These are phyloP conservation scores for Aureococcus anophagefferens DNA, from an alignment of 108 stramenopile genomes.

Conservation along the genomic window DNA sequence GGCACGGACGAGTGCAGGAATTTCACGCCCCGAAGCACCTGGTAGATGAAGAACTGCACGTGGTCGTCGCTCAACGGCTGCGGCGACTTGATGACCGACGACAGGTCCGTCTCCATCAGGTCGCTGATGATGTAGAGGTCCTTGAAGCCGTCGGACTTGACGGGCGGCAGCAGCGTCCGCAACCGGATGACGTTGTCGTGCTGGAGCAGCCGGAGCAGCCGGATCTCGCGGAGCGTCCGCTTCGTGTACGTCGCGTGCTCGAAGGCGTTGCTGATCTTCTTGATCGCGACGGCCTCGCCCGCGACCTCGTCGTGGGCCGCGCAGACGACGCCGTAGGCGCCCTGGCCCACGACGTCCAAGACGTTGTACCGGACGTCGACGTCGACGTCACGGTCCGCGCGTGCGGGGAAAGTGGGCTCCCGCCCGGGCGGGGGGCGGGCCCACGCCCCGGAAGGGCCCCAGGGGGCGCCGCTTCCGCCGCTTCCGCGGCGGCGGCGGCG, in stretches of 20 bases:
- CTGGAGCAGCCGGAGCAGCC: slow-evolving; percentile 31
- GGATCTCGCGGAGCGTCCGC: slow-evolving; percentile 44
- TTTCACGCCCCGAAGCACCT: slow-evolving; percentile 39
- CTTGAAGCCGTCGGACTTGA: slow-evolving; percentile 17
- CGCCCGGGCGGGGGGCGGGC: no score
- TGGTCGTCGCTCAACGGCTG: slow-evolving; percentile 41
- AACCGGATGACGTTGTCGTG: slow-evolving; percentile 32
- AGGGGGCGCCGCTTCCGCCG: no score
- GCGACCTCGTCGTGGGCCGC: slow-evolving; percentile 13
- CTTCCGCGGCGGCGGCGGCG: no score
- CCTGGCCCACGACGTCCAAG: slow-evolving; percentile 9
- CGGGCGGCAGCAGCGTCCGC: neutral
- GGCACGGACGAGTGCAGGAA: slow-evolving; percentile 37
- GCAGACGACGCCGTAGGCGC: slow-evolving; percentile 14
- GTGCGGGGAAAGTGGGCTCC: no score
- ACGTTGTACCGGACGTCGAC: neutral
- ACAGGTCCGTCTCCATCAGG: slow-evolving; percentile 52
- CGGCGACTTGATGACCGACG: slow-evolving; percentile 41
- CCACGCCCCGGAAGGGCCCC: no score
- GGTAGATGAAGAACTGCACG: slow-evolving; percentile 53
- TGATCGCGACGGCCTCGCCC: slow-evolving; percentile 35
- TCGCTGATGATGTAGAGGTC: slow-evolving; percentile 47
- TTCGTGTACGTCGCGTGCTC: slow-evolving; percentile 41
- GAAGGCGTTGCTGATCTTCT: slow-evolving; percentile 41
- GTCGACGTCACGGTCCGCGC: no score